Conservation (phyloP, 345 rosid genomes). For the Carallia pectinifolia region DNA sequence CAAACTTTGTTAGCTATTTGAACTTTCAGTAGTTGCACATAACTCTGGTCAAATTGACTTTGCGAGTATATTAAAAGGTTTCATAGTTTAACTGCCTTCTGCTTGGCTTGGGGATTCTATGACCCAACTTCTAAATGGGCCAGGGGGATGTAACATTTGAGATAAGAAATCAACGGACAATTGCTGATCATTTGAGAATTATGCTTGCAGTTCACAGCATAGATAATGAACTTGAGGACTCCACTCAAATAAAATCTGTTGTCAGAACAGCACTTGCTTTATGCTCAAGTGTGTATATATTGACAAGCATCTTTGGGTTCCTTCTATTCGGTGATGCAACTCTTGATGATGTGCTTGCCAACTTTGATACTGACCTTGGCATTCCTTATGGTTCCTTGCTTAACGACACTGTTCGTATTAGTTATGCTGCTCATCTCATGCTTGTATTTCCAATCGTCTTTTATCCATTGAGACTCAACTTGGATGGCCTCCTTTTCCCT, state of each 20-base stretch:
- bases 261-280: constrained; percentile 19
- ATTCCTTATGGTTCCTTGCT: constrained; percentile 19
- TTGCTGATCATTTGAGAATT: constrained; percentile 1
- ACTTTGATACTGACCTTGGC: constrained; percentile 21
- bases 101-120: background rate
- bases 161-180: background rate
- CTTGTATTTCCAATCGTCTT: constrained; percentile 25
- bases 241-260: constrained; percentile 19
- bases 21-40: no score
- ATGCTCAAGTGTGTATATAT: constrained; percentile 16
- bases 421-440: constrained; percentile 25
- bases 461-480: constrained; percentile 14
- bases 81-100: background rate
- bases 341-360: constrained; percentile 25
- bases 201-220: constrained; percentile 23
- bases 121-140: background rate
- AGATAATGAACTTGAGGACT: constrained; percentile 21
- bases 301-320: constrained; percentile 26
- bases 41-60: background rate
- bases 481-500: constrained; percentile 29
- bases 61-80: background rate
- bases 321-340: constrained; percentile 28
- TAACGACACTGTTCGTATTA: constrained; percentile 18
- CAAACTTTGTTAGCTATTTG: no score
- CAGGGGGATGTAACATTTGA: background rate